Evolutionary conservation across 2,329 filamentous ascomycete species (phyloP).

Genomic region (Zasmidium citrigriseum): DNA sequence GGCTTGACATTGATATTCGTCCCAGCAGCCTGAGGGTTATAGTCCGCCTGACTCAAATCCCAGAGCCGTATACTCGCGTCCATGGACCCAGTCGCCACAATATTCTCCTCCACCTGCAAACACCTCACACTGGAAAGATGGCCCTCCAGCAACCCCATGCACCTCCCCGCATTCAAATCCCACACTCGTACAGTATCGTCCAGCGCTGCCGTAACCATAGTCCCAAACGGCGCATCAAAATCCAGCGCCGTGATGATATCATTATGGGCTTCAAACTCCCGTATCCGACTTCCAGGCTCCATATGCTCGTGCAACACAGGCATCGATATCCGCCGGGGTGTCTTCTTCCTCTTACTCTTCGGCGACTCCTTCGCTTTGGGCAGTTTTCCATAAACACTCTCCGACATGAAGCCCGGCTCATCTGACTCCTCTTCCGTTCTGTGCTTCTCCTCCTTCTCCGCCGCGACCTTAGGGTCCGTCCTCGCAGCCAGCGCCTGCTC

Average conservation of each 20-base stretch:
- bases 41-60: conserved; percentile 88
- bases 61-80: conserved; percentile 93
- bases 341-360: conserved; percentile 54
- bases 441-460: conserved; percentile 52
- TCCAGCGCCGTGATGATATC: conserved; percentile 88
- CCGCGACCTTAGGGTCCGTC: conserved; percentile 33
- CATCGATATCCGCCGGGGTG: conserved; percentile 76
- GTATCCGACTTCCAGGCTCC: conserved; percentile 83
- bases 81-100: conserved; percentile 90
- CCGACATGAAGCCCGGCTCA: conserved; percentile 81
- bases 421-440: conserved; percentile 50
- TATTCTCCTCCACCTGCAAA: conserved; percentile 92
- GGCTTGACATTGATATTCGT: conserved; percentile 49
- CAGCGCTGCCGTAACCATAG: conserved; percentile 85
- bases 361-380: conserved; percentile 52
- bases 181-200: conserved; percentile 95
- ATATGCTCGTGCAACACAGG: conserved; percentile 95
- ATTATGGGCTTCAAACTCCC: conserved; percentile 83
- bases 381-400: conserved; percentile 94
- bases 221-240: conserved; percentile 96
- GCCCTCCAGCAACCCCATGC: conserved; percentile 87
- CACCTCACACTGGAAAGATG: conserved; percentile 92
- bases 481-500: conserved; percentile 48
- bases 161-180: conserved; percentile 92
- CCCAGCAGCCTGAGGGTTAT: conserved; percentile 63